Evolutionary conservation across 257 asterid species (phyloP).

Genomic region (Solanum peruvianum): DNA sequence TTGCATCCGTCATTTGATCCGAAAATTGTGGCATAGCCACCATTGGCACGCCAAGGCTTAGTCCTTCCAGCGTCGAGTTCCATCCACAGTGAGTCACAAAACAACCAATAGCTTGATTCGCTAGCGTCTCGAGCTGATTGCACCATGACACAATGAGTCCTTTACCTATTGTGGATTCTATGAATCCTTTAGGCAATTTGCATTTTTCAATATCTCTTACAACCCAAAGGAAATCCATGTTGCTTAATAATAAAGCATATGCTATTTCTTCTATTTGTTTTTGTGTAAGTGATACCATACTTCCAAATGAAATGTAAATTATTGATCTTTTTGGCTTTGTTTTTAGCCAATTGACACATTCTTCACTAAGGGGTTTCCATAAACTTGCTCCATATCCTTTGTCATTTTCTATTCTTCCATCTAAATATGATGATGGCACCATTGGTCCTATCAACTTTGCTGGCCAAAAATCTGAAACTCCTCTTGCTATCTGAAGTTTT

Average conservation of each 20-base stretch:
- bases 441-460: conserved; percentile 53
- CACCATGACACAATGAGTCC: conserved; percentile 66
- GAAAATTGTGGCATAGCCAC: conserved; percentile 63
- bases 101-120: conserved; percentile 44
- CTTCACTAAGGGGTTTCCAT: conserved; percentile 53
- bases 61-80: conserved; percentile 55
- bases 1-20: conserved; percentile 60
- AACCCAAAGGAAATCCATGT: conserved; percentile 48
- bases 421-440: conserved; percentile 63
- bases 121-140: conserved; percentile 49
- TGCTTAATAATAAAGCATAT: conserved; percentile 10
- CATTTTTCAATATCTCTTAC: conserved; percentile 39
- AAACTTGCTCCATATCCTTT: conserved; percentile 58
- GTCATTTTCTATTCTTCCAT: conserved; percentile 53
- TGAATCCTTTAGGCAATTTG: conserved; percentile 28
- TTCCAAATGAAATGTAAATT: conserved; percentile 54
- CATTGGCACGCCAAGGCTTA: conserved; percentile 53
- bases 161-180: conserved; percentile 8
- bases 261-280: conserved; percentile 52
- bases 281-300: conserved; percentile 48
- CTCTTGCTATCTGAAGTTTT: conserved; percentile 25
- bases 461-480: conserved; percentile 36
- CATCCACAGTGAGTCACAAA: conserved; percentile 68
- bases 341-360: conserved; percentile 47
- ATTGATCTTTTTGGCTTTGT: conserved; percentile 34